phyloP scores from a whole-genome alignment of 345 rosid genomes.

The Lenwebbia sp. region DNA sequence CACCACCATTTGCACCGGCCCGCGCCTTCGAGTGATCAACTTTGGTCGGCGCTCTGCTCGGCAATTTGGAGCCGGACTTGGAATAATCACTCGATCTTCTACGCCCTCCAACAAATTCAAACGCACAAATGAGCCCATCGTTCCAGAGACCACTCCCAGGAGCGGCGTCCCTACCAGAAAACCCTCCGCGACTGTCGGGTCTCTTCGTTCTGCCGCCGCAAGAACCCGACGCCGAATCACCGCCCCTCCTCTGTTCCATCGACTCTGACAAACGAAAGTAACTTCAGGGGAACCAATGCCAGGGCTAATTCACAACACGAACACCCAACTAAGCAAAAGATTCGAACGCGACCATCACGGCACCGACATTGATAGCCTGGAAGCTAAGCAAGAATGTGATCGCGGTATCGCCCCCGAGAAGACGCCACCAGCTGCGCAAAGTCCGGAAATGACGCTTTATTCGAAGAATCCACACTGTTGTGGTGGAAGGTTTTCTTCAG shows the following conservation, averaged over 20 bases:
- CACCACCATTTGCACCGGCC: constrained; percentile 6
- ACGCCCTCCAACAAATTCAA: constrained; percentile 50
- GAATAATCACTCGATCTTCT: constrained; percentile 8
- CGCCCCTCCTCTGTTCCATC: constrained; percentile 5
- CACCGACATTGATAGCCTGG: neutral
- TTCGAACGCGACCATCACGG: neutral
- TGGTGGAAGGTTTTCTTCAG: neutral
- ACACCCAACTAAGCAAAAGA: neutral
- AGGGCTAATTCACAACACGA: neutral
- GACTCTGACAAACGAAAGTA: neutral
- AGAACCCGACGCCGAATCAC: constrained; percentile 6
- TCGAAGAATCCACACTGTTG: neutral
- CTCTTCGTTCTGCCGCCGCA: constrained; percentile 11
- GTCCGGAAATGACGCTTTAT: neutral
- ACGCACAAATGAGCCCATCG: constrained; percentile 87
- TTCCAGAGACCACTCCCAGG: constrained; percentile 66
- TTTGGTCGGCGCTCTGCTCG: neutral
- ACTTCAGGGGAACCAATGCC: neutral
- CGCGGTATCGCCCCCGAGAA: neutral
- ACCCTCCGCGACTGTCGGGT: constrained; percentile 12
- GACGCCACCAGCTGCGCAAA: neutral
- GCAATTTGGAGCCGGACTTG: constrained; percentile 15
- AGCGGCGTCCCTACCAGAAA: constrained; percentile 17
- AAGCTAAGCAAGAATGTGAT: neutral
- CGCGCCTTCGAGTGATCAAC: constrained; percentile 8